These are phyloP conservation scores for Diaporthe batatas DNA, from an alignment of 2,329 filamentous ascomycete species.

Conservation along the genomic window DNA sequence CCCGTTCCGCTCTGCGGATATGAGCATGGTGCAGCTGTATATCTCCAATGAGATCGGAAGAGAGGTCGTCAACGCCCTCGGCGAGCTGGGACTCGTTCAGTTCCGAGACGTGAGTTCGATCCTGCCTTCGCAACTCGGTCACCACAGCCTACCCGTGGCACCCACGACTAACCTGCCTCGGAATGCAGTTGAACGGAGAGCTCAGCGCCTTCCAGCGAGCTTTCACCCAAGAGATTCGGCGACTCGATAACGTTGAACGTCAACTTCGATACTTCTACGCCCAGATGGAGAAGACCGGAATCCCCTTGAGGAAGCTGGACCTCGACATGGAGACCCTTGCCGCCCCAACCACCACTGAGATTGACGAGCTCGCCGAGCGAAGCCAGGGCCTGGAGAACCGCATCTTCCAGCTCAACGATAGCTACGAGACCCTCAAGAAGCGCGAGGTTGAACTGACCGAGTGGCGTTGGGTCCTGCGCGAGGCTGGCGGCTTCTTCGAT, in stretches of 20 bases:
- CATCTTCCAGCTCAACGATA: constrained; percentile 92
- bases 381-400: constrained; percentile 93
- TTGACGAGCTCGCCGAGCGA: constrained; percentile 93
- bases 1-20: constrained; percentile 99
- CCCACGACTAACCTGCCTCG: constrained; percentile 42
- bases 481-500: constrained; percentile 98
- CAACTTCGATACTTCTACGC: constrained; percentile 95
- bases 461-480: constrained; percentile 97
- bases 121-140: constrained; percentile 43
- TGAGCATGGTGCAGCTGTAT: constrained; percentile 99
- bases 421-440: constrained; percentile 98
- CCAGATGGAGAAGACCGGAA: constrained; percentile 94
- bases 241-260: constrained; percentile 97
- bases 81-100: constrained; percentile 95
- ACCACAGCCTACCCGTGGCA: constrained; percentile 15
- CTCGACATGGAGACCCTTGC: constrained; percentile 90
- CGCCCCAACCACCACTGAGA: constrained; percentile 91
- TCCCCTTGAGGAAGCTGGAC: constrained; percentile 89
- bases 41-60: constrained; percentile 98
- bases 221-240: constrained; percentile 96
- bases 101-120: constrained; percentile 86
- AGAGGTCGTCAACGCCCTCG: constrained; percentile 95
- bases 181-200: constrained; percentile 84
- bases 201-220: constrained; percentile 96
- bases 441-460: constrained; percentile 96